Evolutionary conservation across 768 basidiomycete genomes (phyloP).

Genomic region (Tricholoma furcatifolium): DNA sequence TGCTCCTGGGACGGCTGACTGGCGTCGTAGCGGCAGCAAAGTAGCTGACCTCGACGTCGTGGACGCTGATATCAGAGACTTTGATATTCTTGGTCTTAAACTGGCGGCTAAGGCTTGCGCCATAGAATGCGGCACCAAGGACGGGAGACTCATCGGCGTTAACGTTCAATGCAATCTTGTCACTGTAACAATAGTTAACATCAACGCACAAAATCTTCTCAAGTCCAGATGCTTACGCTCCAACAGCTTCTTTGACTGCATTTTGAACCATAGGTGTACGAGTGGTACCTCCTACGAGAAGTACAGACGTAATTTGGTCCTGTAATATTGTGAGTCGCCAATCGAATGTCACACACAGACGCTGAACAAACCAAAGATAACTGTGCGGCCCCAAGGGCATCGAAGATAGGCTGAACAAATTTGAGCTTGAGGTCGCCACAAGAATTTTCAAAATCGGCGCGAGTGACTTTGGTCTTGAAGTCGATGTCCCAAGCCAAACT

Average conservation of each 20-base stretch:
- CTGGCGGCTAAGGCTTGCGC: slow-evolving; percentile 82
- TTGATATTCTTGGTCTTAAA: slow-evolving; percentile 97
- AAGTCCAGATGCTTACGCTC: slow-evolving; percentile 51
- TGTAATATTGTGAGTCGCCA: slow-evolving; percentile 26
- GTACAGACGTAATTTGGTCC: slow-evolving; percentile 83
- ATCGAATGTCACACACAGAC: neutral
- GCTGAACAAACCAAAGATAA: slow-evolving; percentile 55
- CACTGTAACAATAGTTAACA: slow-evolving; percentile 31
- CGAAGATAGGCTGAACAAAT: slow-evolving; percentile 71
- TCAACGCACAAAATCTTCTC: neutral
- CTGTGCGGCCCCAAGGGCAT: slow-evolving; percentile 67
- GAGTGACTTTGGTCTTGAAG: slow-evolving; percentile 75
- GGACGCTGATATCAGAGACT: slow-evolving; percentile 66
- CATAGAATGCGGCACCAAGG: slow-evolving; percentile 89
- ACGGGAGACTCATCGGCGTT: slow-evolving; percentile 97
- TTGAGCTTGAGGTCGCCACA: slow-evolving; percentile 63
- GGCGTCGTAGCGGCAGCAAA: slow-evolving; percentile 57
- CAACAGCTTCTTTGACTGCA: slow-evolving; percentile 74
- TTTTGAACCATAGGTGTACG: slow-evolving; percentile 90
- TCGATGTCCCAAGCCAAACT: slow-evolving; percentile 89
- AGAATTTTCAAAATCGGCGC: slow-evolving; percentile 74
- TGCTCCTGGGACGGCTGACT: slow-evolving; percentile 57
- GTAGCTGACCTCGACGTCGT: slow-evolving; percentile 82
- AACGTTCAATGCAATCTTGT: slow-evolving; percentile 90
- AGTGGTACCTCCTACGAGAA: slow-evolving; percentile 89